These are phyloP conservation scores for Psilocybe azurescens DNA, from an alignment of 768 basidiomycete species.

Conservation along the genomic window DNA sequence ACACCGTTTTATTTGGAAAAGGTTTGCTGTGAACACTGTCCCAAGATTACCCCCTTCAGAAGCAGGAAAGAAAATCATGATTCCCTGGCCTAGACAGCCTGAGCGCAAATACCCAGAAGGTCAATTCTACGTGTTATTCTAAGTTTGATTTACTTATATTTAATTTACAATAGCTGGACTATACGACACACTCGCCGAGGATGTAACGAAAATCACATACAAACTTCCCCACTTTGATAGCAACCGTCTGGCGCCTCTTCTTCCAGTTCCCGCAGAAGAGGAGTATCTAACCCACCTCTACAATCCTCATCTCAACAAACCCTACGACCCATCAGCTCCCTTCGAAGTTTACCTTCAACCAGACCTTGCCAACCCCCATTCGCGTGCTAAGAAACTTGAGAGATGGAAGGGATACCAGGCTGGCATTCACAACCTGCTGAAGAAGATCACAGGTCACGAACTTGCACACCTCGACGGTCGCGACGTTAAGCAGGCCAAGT, in stretches of 20 bases:
- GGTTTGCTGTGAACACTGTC: conserved; percentile 68
- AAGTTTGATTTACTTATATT: background rate
- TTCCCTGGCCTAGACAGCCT: conserved; percentile 74
- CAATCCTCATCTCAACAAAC: conserved; percentile 49
- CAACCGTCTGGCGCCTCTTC: conserved; percentile 38
- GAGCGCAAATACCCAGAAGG: conserved; percentile 48
- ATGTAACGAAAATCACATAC: conserved; percentile 75
- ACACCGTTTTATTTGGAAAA: conserved; percentile 72
- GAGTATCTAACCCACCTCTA: conserved; percentile 66
- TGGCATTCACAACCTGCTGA: conserved; percentile 53
- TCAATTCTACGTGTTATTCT: conserved; percentile 29
- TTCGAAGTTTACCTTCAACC: conserved; percentile 68
- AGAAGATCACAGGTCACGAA: conserved; percentile 58
- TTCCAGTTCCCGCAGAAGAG: conserved; percentile 52
- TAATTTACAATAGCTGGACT: conserved; percentile 44
- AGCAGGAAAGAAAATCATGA: conserved; percentile 42
- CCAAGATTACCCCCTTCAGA: conserved; percentile 57
- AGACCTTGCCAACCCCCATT: conserved; percentile 83
- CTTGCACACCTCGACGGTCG: conserved; percentile 64
- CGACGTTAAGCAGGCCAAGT: conserved; percentile 62
- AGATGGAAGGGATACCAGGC: conserved; percentile 70
- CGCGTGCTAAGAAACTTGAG: conserved; percentile 79
- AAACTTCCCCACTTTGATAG: conserved; percentile 58
- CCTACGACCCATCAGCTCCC: conserved; percentile 58
- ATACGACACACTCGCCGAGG: conserved; percentile 70